Evolutionary conservation across 495 filamentous ascomycete species (phyloP), one percentile per base, ranked within the genome.

Genomic region (Copromyces sp.): DNA sequence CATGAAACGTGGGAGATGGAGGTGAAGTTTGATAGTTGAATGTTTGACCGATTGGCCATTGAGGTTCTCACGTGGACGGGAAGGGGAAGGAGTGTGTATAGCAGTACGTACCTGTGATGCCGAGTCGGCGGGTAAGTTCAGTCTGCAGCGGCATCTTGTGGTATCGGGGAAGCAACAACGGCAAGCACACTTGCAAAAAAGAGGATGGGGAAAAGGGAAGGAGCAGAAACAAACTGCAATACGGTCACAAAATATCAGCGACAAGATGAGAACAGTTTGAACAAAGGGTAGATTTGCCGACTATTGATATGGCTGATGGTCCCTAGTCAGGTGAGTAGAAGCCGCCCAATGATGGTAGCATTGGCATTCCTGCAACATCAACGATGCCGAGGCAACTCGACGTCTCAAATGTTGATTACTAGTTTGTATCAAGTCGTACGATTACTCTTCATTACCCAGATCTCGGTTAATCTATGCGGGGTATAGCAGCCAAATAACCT

Each of bases 91-190:
- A 65, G 6, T 65, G 14, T 39, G 12, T 45, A 47, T 4, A 40
- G 42, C 20, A 16, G 11, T 68, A 79, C 85, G 37, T 87, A 94
- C 93, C 84, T 78, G 87, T 86, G 79, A 98, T 98, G 76, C 95
- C 94, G 78, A 98, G 89, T 73, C 90, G 90, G 78, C 93, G 87
- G 68, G 95, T 98, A 70, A 98, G 86, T 73, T 91, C 92, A 61
- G 95, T 98, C 81, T 91, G 90, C 89, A 98, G 97, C 74, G 93
- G 93, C 94, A 98, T 98, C 29, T 71, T 84, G 53, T 53, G 40
- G 53, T 37, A 53, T 68, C 39, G 37, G 38, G 20, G 20, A 45
- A 29, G 53, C 20, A 47, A 39, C 37, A 68, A 72, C 24, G 69
- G 14, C 20, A 38, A 39, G 29, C 20, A 38, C 14, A 17, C 20